phyloP scores from a whole-genome alignment of 2,329 filamentous ascomycete genomes.

The Talaromyces sp. region DNA sequence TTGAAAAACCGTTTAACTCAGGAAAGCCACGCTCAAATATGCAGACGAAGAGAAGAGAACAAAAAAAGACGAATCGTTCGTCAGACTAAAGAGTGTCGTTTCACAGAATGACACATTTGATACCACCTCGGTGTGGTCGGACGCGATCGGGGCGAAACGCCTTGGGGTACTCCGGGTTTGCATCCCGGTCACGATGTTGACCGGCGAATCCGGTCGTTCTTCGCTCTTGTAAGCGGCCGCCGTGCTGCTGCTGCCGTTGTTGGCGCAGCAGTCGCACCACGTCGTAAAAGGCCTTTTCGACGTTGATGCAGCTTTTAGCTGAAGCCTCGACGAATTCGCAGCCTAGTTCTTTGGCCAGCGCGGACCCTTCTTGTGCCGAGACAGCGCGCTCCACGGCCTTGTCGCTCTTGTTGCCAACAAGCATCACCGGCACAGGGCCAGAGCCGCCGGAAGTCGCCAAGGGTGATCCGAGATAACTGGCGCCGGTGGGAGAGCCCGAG shows the following conservation, averaged over 20 bases:
- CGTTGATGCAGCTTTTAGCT: conserved; percentile 96
- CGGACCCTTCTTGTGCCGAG: conserved; percentile 91
- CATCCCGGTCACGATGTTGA: conserved; percentile 30
- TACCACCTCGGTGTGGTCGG: conserved; percentile 28
- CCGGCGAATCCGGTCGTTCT: conserved; percentile 31
- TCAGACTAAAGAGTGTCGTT: not conserved
- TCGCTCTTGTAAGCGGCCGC: conserved; percentile 30
- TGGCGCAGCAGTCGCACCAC: conserved; percentile 89
- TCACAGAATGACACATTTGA: conserved; percentile 37
- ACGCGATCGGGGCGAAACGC: conserved; percentile 35
- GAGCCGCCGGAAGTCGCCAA: conserved; percentile 45
- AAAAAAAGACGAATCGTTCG: not conserved
- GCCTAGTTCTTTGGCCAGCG: conserved; percentile 82
- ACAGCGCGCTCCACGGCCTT: conserved; percentile 93
- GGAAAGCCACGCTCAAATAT: conserved; percentile 11
- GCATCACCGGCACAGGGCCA: conserved; percentile 84
- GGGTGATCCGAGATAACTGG: conserved; percentile 46
- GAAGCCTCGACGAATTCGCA: conserved; percentile 97
- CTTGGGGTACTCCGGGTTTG: conserved; percentile 34
- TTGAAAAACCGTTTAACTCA: conserved; percentile 5
- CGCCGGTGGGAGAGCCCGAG: conserved; percentile 50
- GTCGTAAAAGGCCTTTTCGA: conserved; percentile 97
- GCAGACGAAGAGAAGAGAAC: conserved; percentile 4
- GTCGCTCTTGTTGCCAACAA: conserved; percentile 98
- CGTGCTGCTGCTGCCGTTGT: conserved; percentile 51